phyloP scores from a whole-genome alignment of 2,329 filamentous ascomycete genomes.

The Aspergillaceae sp. region DNA sequence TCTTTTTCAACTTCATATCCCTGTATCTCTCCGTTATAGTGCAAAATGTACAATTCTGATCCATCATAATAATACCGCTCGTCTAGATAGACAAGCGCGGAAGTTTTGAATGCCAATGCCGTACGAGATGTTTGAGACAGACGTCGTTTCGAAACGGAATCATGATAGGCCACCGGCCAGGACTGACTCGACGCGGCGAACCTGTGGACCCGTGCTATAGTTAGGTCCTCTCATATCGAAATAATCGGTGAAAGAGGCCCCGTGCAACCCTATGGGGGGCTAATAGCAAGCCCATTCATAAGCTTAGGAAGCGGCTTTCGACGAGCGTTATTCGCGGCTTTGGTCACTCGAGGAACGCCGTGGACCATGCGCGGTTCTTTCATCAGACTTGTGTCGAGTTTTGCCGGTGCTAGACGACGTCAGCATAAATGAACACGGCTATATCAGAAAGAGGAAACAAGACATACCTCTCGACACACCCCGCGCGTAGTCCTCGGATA shows the following conservation, averaged over 20 bases:
- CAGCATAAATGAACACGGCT: slow-evolving; percentile 28
- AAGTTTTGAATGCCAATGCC: too few species aligned
- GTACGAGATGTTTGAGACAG: too few species aligned
- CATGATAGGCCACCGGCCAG: too few species aligned
- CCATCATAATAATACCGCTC: too few species aligned
- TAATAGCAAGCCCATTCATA: slow-evolving; percentile 34
- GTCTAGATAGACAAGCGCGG: too few species aligned
- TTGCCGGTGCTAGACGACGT: slow-evolving; percentile 60
- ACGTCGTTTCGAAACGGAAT: too few species aligned
- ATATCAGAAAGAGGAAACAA: not conserved
- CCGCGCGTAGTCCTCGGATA: slow-evolving; percentile 44
- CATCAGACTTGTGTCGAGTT: slow-evolving; percentile 79
- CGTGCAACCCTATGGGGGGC: slow-evolving; percentile 18
- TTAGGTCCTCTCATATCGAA: not conserved
- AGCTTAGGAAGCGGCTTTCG: slow-evolving; percentile 36
- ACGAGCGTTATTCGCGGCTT: slow-evolving; percentile 34
- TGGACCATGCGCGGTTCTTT: slow-evolving; percentile 85
- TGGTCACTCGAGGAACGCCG: slow-evolving; percentile 61
- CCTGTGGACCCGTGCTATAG: not conserved
- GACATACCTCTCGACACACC: slow-evolving; percentile 43
- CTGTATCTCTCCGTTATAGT: too few species aligned
- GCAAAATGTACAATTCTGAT: too few species aligned
- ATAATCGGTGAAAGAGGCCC: too few species aligned
- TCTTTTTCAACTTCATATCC: not conserved
- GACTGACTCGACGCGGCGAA: too few species aligned